These are phyloP conservation scores for Tuber aestivum DNA, from an alignment of 495 filamentous ascomycete genomes.

Conservation along the genomic window DNA sequence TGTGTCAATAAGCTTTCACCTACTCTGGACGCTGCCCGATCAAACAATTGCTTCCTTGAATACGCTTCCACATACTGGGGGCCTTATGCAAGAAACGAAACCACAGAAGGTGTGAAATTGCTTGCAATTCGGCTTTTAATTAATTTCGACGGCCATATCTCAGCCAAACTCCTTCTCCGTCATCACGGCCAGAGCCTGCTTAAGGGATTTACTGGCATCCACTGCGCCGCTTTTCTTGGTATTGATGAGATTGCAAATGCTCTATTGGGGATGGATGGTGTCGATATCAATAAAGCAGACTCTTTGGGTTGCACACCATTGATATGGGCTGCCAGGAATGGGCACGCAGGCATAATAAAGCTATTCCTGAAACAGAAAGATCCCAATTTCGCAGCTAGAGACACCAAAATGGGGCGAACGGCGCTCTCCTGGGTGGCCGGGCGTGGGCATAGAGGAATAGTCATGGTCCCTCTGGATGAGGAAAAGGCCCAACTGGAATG, in stretches of 20 bases:
- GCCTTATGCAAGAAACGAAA: not conserved
- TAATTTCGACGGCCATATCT: not conserved
- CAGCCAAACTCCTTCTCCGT: not conserved
- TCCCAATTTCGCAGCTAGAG: constrained; percentile 14
- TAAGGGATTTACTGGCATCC: not conserved
- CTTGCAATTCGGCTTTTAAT: not conserved
- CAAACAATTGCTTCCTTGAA: not conserved
- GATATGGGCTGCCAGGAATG: constrained; percentile 35
- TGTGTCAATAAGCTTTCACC: not conserved
- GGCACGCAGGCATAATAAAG: constrained; percentile 37
- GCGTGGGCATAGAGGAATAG: no score
- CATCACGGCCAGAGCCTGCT: no score
- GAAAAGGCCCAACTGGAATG: no score
- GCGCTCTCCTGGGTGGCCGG: no score
- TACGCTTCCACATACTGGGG: not conserved
- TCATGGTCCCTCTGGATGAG: no score
- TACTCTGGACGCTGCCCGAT: not conserved
- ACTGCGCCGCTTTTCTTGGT: not conserved
- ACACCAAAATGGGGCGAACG: constrained; percentile 35
- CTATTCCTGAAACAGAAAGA: constrained; percentile 30
- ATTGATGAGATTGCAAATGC: not conserved
- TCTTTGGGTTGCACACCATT: constrained; percentile 29
- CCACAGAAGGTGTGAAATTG: not conserved
- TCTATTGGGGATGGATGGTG: not conserved
- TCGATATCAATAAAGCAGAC: not conserved